Conservation (phyloP, 306 rosid species). For the Cucumis cinereus region DNA sequence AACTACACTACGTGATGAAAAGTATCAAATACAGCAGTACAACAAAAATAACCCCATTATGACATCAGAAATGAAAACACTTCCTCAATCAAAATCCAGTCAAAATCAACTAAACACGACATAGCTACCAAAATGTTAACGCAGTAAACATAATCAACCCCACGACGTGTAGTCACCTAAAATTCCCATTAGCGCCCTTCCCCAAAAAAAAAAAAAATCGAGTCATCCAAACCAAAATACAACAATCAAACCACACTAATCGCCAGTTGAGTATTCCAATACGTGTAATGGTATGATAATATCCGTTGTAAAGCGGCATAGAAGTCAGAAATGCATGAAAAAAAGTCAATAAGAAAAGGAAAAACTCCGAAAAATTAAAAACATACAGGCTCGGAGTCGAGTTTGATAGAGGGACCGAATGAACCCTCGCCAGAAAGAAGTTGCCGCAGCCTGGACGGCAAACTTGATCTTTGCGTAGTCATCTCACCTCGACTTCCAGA, state of each 20-base stretch:
- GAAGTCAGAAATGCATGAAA: slow-evolving; percentile 3
- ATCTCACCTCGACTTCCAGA: slow-evolving; percentile 69
- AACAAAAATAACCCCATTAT: neutral
- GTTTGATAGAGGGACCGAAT: slow-evolving; percentile 70
- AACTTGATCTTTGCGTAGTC: slow-evolving; percentile 78
- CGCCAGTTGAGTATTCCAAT: neutral
- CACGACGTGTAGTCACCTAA: neutral
- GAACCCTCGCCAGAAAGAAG: slow-evolving; percentile 75
- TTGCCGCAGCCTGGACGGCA: slow-evolving; percentile 95
- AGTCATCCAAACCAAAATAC: neutral
- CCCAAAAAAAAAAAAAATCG: neutral
- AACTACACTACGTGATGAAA: neutral
- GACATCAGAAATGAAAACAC: neutral
- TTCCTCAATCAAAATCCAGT: neutral
- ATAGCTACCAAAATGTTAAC: neutral
- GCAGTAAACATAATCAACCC: neutral
- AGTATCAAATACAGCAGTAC: neutral
- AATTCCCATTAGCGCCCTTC: neutral
- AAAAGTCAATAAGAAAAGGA: neutral
- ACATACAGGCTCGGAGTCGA: slow-evolving; percentile 87
- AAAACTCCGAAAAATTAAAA: neutral
- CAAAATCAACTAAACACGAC: neutral
- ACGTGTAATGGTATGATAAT: slow-evolving; percentile 2
- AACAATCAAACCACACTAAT: slow-evolving; percentile 5
- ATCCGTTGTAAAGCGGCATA: slow-evolving; percentile 10